Base-by-base conservation (phyloP, 768 basidiomycete species). In the Pholiota molesta region DNA sequence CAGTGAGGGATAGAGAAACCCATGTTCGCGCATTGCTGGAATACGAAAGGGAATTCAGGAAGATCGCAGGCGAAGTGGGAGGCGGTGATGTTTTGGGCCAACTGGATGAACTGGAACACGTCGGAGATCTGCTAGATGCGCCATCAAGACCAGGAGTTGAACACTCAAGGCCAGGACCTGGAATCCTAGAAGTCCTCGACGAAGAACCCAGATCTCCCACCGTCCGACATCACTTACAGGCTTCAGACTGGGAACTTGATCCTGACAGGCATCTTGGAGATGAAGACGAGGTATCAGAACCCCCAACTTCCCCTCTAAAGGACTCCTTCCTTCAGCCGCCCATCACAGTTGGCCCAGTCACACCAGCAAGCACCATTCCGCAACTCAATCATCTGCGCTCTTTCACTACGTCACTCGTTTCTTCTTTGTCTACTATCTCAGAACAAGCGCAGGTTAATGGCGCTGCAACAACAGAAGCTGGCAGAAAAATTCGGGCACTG, bases 381-480 rank as follows among this genome's bases (percentile, higher is more conserved):
- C 88, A 91, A 60, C 79, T 95, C 53, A 79, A 85, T 2, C 82
- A 90, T 65, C 79, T 95, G 60, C 89, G 93, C 45, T 82, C 86
- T 23, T 83, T 87, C 71, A 95, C 94, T 0, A 73, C 86, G 9
- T 89, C 91, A 9, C 84, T 95, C 55, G 86, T 90, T 51, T 77
- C 87, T 23, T 90, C 92, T 11, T 82, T 96, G 49, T 83, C 87
- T 2, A 84, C 87, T 35, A 86, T 95, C 65, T 92, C 90, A 26
- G 94, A 96, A 68, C 91, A 94, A 62, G 90, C 92, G 14, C 94
- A 96, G 71, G 92, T 94, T 54, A 93, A 94, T 68, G 87, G 89
- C 10, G 94, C 91, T 1, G 90, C 89, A 4, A 89, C 91, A 10
- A 87, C 92, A 1, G 94, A 96, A 60, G 90, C 93, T 0, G 92